Conservation (phyloP, 2,329 filamentous ascomycete genomes). For the Arthrobotrys sinensis region DNA sequence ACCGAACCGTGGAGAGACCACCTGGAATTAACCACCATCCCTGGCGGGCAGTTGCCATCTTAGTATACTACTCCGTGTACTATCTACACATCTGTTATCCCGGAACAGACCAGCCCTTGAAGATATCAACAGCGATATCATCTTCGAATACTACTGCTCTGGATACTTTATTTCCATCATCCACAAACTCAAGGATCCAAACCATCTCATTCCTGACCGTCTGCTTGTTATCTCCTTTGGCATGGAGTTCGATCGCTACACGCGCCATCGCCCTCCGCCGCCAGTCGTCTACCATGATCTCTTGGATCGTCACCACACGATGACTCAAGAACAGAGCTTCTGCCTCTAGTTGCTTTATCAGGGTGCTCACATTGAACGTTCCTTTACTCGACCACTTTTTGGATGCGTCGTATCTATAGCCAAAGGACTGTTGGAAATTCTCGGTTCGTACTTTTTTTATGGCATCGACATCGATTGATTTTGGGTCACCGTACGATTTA, state of each 20-base stretch:
- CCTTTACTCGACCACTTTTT: no score
- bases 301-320: no score
- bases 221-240: neutral
- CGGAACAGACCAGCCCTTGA: neutral
- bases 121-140: neutral
- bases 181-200: constrained; percentile 18
- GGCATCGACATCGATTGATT: no score
- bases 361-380: no score
- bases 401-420: no score
- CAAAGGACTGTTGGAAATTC: no score
- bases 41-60: neutral
- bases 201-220: constrained; percentile 18
- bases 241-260: neutral
- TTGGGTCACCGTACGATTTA: no score
- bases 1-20: neutral
- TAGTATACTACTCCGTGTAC: neutral
- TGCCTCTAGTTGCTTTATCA: no score
- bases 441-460: no score
- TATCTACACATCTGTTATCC: neutral
- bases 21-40: constrained; percentile 5
- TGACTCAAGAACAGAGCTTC: no score
- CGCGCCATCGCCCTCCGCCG: no score
- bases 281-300: no score
- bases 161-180: constrained; percentile 13
- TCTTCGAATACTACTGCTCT: constrained; percentile 12